Evolutionary conservation across 2,329 filamentous ascomycete species (phyloP), one percentile per base, ranked within the genome.

Genomic region (Esteya vermicola): DNA sequence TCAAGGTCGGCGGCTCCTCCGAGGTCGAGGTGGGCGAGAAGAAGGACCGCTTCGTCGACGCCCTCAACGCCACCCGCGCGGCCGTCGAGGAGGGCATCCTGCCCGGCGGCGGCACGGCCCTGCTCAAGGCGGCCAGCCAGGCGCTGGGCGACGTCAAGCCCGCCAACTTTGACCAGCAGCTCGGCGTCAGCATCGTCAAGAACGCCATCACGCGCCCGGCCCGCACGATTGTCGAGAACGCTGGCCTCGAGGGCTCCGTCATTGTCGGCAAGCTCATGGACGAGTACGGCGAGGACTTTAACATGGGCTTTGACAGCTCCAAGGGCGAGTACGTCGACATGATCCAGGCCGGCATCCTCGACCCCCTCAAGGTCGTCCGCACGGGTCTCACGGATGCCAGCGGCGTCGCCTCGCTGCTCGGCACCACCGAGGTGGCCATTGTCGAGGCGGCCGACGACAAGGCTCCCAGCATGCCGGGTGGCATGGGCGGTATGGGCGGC

Each of bases 11-110:
- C 55, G 91, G 91, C 62, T 76, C 88, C 48, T 96, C 89, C 48
- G 91, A 98, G 68, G 89, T 98, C 50, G 91, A 98, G 74, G 91
- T 98, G 43, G 82, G 88, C 52, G 91, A 98, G 78, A 98, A 98
- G 85, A 98, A 98, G 79, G 91, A 98, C 64, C 85, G 91, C 61
- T 94, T 96, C 55, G 91, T 98, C 47, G 91, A 98, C 65, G 91
- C 91, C 45, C 72, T 98, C 47, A 98, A 98, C 66, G 91, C 91
- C 52, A 98, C 91, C 50, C 89, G 91, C 54, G 91, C 91, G 52
- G 91, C 91, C 55, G 91, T 98, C 50, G 91, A 98, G 76, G 88
- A 96, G 69, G 91, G 91, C 66, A 98, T 98, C 63, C 81, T 98
- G 50, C 91, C 91, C 52, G 91, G 91, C 70, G 91, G 91, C 76